Conservation (phyloP, 345 rosid genomes). For the Linum tenue region DNA sequence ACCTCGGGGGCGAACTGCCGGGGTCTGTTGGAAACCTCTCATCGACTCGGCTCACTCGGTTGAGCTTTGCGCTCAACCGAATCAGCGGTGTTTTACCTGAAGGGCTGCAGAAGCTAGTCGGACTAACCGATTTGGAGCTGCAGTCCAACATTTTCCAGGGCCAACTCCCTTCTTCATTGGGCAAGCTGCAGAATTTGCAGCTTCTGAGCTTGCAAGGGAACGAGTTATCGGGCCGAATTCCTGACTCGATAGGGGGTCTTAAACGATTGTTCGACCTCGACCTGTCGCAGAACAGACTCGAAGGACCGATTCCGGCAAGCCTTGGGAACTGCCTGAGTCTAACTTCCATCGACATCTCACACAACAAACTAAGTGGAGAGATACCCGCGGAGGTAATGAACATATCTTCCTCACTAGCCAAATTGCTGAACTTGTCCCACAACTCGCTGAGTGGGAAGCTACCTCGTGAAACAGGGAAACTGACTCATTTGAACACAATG, state of each 20-base stretch:
- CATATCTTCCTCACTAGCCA: not conserved
- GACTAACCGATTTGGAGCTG: slow-evolving; percentile 1
- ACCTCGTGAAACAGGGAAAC: slow-evolving; percentile 3
- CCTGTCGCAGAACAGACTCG: slow-evolving; percentile 20
- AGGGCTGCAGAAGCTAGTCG: slow-evolving; percentile 4
- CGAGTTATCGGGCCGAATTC: not conserved
- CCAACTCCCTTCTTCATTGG: slow-evolving; percentile 11
- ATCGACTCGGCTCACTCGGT: not conserved
- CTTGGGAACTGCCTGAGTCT: not conserved
- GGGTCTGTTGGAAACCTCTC: slow-evolving; percentile 19
- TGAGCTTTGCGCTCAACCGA: slow-evolving; percentile 10
- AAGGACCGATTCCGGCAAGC: not conserved
- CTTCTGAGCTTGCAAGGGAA: not conserved
- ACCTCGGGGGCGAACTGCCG: slow-evolving; percentile 19
- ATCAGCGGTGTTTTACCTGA: slow-evolving; percentile 4
- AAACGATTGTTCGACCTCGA: slow-evolving; percentile 10
- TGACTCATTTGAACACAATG: slow-evolving; percentile 10
- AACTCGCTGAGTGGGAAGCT: slow-evolving; percentile 4
- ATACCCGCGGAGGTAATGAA: slow-evolving; percentile 5
- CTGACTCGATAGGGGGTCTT: slow-evolving; percentile 9
- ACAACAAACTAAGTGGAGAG: slow-evolving; percentile 6
- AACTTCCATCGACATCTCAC: not conserved
- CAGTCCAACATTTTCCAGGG: slow-evolving; percentile 11
- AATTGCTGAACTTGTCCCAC: not conserved
- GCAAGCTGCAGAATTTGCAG: not conserved